phyloP scores from a whole-genome alignment of 2,329 filamentous ascomycete genomes.

The Claviceps paspali region DNA sequence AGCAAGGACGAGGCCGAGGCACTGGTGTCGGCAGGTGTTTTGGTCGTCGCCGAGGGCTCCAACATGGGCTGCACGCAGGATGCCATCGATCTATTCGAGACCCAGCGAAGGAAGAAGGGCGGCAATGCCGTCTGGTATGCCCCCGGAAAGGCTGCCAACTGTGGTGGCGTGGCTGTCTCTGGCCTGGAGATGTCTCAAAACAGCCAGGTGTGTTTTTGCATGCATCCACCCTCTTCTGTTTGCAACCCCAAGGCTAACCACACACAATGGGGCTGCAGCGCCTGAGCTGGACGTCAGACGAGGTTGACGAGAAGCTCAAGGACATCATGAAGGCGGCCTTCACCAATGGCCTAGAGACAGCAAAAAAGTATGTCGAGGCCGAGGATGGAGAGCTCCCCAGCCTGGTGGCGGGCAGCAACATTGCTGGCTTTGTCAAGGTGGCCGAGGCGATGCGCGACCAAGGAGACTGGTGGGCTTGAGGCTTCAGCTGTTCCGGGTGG shows the following conservation, averaged over 20 bases:
- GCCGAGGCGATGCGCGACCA: conserved; percentile 88
- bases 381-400: conserved; percentile 75
- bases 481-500: too few relatives aligned
- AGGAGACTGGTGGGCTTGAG: conserved; percentile 77
- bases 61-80: conserved; percentile 99
- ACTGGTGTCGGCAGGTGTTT: conserved; percentile 59
- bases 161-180: conserved; percentile 91
- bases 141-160: conserved; percentile 93
- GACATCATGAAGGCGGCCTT: conserved; percentile 92
- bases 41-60: conserved; percentile 87
- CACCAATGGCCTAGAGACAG: conserved; percentile 73
- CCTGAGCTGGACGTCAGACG: conserved; percentile 70
- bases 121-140: conserved; percentile 77
- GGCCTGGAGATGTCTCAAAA: conserved; percentile 99
- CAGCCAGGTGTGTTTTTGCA: conserved; percentile 32
- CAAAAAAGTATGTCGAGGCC: conserved; percentile 70
- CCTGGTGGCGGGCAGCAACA: conserved; percentile 87
- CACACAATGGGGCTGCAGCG: conserved; percentile 34
- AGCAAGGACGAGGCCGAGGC: conserved; percentile 76
- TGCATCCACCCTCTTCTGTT: neutral
- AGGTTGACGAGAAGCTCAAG: conserved; percentile 86
- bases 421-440: conserved; percentile 96
- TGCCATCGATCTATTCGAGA: conserved; percentile 88
- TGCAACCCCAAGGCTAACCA: neutral
- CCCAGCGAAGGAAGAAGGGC: conserved; percentile 54